These are phyloP conservation scores for Oemleria cerasiformis DNA, from an alignment of 306 rosid genomes.

Conservation along the genomic window DNA sequence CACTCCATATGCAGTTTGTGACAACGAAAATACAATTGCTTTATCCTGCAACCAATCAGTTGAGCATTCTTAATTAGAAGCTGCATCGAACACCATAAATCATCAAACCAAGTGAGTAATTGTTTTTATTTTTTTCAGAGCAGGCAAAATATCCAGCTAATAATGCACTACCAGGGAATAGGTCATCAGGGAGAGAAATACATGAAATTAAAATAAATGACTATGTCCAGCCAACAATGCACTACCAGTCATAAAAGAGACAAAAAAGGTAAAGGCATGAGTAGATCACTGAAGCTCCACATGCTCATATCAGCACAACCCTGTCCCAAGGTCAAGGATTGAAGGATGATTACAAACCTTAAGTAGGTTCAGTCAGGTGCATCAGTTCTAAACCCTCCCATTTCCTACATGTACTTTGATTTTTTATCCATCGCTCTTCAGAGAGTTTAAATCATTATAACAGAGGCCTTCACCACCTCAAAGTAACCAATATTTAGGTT, in stretches of 20 bases:
- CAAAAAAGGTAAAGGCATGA: neutral
- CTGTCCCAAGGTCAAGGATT: neutral
- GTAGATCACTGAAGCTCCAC: neutral
- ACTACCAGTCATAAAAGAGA: neutral
- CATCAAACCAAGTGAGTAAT: slow-evolving; percentile 7
- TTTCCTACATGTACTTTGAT: neutral
- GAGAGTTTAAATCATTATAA: neutral
- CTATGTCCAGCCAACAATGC: neutral
- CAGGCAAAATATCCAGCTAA: neutral
- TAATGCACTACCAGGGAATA: neutral
- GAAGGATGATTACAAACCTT: neutral
- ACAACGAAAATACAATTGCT: slow-evolving; percentile 67
- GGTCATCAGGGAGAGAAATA: no score
- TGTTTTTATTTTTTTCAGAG: neutral
- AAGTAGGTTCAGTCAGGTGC: neutral
- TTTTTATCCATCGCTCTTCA: neutral
- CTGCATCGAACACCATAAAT: slow-evolving; percentile 18
- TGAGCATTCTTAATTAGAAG: slow-evolving; percentile 27
- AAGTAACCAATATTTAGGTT: neutral
- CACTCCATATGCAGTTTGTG: slow-evolving; percentile 88
- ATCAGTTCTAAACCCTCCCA: neutral
- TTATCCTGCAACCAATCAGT: slow-evolving; percentile 69
- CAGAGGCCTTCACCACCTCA: neutral
- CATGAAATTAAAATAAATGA: neutral
- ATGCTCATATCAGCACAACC: neutral